A percentile compares a stretch with the other conserved stretches of the same genome.
Evolutionary conservation across 805 yeast genomes (phyloP).

Genomic region (Nematodospora valgi): DNA sequence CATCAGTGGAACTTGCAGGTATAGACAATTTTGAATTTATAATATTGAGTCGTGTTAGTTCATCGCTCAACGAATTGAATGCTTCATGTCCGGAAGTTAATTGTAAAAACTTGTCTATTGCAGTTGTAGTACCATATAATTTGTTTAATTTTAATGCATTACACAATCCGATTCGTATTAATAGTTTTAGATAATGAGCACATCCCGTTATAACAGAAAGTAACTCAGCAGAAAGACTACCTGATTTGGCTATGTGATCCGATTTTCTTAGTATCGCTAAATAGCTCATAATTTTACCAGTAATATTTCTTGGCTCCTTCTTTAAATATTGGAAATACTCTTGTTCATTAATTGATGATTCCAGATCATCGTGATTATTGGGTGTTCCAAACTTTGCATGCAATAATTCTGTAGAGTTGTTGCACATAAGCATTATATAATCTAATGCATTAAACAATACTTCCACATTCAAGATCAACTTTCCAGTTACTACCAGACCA

Average conservation of each 20-base stretch:
- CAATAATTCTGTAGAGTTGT: conserved; percentile 4
- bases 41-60: neutral
- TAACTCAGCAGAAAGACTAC: conserved; percentile 58
- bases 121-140: conserved; percentile 51
- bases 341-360: conserved; percentile 8
- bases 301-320: conserved; percentile 77
- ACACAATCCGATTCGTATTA: conserved; percentile 76
- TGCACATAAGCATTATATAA: conserved; percentile 29
- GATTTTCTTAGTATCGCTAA: conserved; percentile 76
- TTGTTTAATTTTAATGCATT: conserved; percentile 71
- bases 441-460: conserved; percentile 77
- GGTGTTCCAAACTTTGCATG: neutral
- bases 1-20: conserved; percentile 65
- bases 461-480: conserved; percentile 69
- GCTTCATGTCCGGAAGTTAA: conserved; percentile 17
- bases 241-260: conserved; percentile 31
- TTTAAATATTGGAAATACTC: conserved; percentile 35
- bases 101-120: conserved; percentile 59
- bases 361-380: conserved; percentile 8
- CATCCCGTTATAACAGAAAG: conserved; percentile 82
- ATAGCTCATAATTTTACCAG: conserved; percentile 87
- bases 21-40: conserved; percentile 39
- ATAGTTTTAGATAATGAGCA: conserved; percentile 86
- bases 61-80: conserved; percentile 4
- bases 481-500: conserved; percentile 70